phyloP scores from a whole-genome alignment of 2,329 filamentous ascomycete species.

The Alternaria arborescens region DNA sequence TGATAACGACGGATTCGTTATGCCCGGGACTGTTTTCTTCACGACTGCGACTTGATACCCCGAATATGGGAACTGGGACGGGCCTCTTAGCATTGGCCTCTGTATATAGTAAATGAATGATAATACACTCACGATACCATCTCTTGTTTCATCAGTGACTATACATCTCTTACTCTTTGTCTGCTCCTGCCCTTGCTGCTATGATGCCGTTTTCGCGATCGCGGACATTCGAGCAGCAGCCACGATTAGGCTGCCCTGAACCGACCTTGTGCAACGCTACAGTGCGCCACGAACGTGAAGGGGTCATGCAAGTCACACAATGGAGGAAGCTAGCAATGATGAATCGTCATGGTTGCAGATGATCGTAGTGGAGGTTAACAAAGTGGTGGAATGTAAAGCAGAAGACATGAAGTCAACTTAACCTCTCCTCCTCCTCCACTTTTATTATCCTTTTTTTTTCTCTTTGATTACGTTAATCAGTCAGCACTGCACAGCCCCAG shows the following conservation, averaged over 20 bases:
- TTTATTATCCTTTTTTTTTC: neutral
- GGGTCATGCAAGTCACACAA: neutral
- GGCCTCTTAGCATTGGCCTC: constrained; percentile 18
- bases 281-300: neutral
- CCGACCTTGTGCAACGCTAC: neutral
- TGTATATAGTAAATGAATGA: constrained; percentile 39
- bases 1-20: constrained; percentile 34
- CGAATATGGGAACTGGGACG: constrained; percentile 27
- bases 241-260: too few relatives aligned
- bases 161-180: neutral
- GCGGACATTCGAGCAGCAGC: neutral
- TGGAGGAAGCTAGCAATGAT: neutral
- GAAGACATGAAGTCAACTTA: constrained; percentile 1
- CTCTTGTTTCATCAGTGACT: neutral
- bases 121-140: constrained; percentile 25
- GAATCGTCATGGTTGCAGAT: neutral
- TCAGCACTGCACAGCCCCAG: neutral
- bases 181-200: neutral
- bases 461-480: neutral
- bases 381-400: neutral
- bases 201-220: neutral
- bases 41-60: constrained; percentile 47
- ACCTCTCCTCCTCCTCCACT: neutral
- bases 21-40: constrained; percentile 29
- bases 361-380: neutral